Evolutionary conservation across 495 filamentous ascomycete genomes (phyloP).

Genomic region (Pseudevernia furfuracea): DNA sequence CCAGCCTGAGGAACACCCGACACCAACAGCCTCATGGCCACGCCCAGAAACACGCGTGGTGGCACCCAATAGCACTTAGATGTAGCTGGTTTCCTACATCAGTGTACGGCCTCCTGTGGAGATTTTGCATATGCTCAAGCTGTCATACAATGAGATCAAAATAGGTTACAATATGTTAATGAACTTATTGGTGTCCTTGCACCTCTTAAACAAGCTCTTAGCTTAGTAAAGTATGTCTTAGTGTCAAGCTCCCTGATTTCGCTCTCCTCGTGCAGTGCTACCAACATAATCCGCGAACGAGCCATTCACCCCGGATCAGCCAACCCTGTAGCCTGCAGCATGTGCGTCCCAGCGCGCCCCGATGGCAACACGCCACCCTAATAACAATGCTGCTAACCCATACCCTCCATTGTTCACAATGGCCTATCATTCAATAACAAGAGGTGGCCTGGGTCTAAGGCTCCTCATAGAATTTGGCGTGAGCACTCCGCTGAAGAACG

Average conservation of each 20-base stretch:
- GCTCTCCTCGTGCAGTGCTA: neutral
- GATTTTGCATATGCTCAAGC: neutral
- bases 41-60: neutral
- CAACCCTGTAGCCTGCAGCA: neutral
- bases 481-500: neutral
- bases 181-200: neutral
- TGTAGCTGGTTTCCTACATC: neutral
- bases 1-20: neutral
- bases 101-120: neutral
- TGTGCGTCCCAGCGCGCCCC: neutral
- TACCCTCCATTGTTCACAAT: neutral
- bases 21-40: neutral
- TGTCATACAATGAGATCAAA: slow-evolving; percentile 1
- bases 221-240: neutral
- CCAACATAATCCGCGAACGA: neutral
- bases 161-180: neutral
- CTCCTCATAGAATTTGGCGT: neutral
- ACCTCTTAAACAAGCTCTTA: neutral
- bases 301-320: neutral
- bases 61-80: neutral
- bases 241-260: neutral
- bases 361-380: neutral
- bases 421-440: neutral
- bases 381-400: neutral
- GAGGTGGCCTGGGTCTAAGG: neutral